Evolutionary conservation across 2,329 filamentous ascomycete species (phyloP).

Genomic region (Stagonosporopsis rhizophila): DNA sequence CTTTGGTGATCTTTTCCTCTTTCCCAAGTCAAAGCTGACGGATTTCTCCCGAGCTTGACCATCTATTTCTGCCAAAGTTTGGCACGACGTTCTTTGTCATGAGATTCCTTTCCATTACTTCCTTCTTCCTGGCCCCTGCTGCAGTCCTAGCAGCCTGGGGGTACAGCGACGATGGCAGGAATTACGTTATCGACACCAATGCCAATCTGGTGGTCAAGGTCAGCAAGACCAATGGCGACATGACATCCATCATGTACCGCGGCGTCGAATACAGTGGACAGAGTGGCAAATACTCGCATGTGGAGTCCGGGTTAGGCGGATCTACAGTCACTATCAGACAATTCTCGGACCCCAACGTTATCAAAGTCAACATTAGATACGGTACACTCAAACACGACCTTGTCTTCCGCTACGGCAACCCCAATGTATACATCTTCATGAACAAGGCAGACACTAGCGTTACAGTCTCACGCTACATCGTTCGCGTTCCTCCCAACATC

Average conservation of each 20-base stretch:
- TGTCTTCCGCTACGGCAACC: constrained; percentile 64
- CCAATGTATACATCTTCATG: constrained; percentile 59
- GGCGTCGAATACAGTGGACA: constrained; percentile 61
- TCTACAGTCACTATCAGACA: constrained; percentile 58
- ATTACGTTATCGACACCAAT: constrained; percentile 49
- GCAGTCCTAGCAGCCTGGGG: constrained; percentile 50
- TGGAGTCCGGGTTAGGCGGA: constrained; percentile 63
- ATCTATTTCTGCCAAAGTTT: not conserved
- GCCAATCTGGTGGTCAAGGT: constrained; percentile 38
- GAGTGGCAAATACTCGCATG: constrained; percentile 56
- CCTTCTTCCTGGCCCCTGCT: constrained; percentile 35
- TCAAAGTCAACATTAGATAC: constrained; percentile 66
- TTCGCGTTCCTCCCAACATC: constrained; percentile 32
- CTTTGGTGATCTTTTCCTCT: not conserved
- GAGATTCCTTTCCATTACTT: constrained; percentile 24
- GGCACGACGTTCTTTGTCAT: constrained; percentile 16
- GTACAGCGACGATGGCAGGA: constrained; percentile 49
- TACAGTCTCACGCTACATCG: constrained; percentile 51
- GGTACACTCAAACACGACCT: constrained; percentile 66
- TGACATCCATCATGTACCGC: constrained; percentile 67
- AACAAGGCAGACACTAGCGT: constrained; percentile 52
- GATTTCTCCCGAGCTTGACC: not conserved
- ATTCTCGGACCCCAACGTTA: constrained; percentile 44
- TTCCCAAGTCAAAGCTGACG: not conserved
- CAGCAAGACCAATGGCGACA: constrained; percentile 62